phyloP scores from a whole-genome alignment of 139 green algal species.

The Chlamydomonas eustigma region DNA sequence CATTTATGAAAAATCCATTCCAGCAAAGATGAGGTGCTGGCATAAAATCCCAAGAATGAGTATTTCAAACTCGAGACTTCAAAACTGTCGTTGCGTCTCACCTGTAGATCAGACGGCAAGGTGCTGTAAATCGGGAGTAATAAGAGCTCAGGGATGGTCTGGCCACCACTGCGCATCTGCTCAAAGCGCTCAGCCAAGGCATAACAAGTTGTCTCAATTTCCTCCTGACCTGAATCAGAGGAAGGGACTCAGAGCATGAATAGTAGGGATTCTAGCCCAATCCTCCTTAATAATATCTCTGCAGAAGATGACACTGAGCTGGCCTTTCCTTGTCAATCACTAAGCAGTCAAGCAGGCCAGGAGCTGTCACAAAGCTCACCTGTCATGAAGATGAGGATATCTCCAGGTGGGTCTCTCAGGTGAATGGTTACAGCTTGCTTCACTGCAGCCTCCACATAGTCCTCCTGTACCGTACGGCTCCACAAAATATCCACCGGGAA shows the following conservation, averaged over 20 bases:
- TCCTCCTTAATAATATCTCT: no score
- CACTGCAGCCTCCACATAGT: constrained; percentile 96
- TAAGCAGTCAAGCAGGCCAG: no score
- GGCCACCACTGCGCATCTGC: constrained; percentile 29
- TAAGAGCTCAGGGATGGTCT: constrained; percentile 66
- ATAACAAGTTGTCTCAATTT: constrained; percentile 96
- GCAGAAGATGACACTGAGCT: no score
- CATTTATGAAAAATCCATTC: no score
- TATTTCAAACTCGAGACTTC: no score
- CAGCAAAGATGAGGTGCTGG: no score
- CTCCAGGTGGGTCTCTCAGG: constrained; percentile 77
- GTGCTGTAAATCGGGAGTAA: constrained; percentile 97
- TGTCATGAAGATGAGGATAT: constrained; percentile 99
- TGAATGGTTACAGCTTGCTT: constrained; percentile 96
- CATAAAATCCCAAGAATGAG: no score
- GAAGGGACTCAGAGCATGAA: no score
- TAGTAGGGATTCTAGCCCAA: no score
- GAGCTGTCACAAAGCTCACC: constrained; percentile 34
- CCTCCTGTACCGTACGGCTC: constrained; percentile 79
- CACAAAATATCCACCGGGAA: constrained; percentile 96
- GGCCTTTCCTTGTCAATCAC: no score
- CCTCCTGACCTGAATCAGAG: constrained; percentile 68
- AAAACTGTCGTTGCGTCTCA: constrained; percentile 22
- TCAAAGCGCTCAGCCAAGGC: constrained; percentile 76
- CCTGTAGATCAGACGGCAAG: constrained; percentile 81